Evolutionary conservation across 495 filamentous ascomycete species (phyloP).

Genomic region (Aspergillus sparsus): DNA sequence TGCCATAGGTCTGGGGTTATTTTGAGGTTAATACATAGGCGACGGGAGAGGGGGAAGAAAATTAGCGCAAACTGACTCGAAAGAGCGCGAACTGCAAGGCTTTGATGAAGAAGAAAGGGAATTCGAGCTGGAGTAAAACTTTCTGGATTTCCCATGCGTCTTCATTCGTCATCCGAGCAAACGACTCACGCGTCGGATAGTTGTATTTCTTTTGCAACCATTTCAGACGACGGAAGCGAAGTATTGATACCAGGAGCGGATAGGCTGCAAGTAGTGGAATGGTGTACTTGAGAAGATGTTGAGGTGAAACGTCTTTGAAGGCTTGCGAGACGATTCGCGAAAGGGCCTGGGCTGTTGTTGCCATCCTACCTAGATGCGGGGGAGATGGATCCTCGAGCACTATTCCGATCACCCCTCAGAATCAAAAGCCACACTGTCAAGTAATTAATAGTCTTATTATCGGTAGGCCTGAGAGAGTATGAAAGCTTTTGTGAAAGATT

Average conservation of each 20-base stretch:
- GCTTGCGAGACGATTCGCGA: background rate
- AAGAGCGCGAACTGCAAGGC: constrained; percentile 67
- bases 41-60: background rate
- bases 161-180: constrained; percentile 62
- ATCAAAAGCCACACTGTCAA: too few relatives aligned
- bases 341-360: background rate
- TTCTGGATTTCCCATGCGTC: constrained; percentile 60
- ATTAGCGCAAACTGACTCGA: constrained; percentile 39
- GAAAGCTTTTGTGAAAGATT: too few relatives aligned
- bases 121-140: constrained; percentile 52
- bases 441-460: too few relatives aligned
- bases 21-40: background rate
- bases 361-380: background rate
- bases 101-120: constrained; percentile 57
- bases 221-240: constrained; percentile 53
- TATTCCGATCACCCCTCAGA: too few relatives aligned
- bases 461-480: too few relatives aligned
- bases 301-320: constrained; percentile 9
- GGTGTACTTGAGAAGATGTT: constrained; percentile 31
- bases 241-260: constrained; percentile 32
- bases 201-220: constrained; percentile 47
- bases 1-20: constrained; percentile 59
- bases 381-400: background rate
- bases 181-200: constrained; percentile 55
- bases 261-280: constrained; percentile 31